phyloP scores from a whole-genome alignment of 202 grass and related monocot genomes.

The Cymbopogon flexuosus region DNA sequence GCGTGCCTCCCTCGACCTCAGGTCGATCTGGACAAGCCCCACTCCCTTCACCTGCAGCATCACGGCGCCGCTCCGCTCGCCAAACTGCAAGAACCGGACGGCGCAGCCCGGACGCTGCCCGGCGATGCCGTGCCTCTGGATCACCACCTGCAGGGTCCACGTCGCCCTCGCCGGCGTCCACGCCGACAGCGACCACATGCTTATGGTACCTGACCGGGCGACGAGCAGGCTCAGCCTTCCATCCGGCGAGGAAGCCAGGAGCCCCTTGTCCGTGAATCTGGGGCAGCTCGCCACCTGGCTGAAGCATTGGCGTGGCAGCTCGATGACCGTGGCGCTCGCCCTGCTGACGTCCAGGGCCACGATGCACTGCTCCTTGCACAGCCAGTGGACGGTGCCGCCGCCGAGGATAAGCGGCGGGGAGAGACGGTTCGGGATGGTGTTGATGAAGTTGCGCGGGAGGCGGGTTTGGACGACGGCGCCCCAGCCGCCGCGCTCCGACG shows the following conservation, averaged over 20 bases:
- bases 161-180: background rate
- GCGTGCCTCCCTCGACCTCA: background rate
- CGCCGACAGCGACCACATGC: slow-evolving; percentile 1
- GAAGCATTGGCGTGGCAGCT: background rate
- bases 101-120: background rate
- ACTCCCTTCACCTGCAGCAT: background rate
- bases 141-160: background rate
- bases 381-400: background rate
- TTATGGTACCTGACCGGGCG: background rate
- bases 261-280: background rate
- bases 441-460: background rate
- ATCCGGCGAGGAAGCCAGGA: background rate
- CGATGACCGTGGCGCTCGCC: background rate
- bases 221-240: background rate
- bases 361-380: background rate
- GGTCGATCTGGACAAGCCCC: background rate
- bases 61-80: background rate
- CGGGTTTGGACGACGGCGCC: background rate
- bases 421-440: background rate
- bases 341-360: background rate
- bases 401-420: background rate
- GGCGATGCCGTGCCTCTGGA: background rate
- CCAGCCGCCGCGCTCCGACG: background rate
- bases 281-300: background rate
- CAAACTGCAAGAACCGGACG: background rate